These are phyloP conservation scores for Hansfordia pulvinata DNA, from an alignment of 2,329 filamentous ascomycete species.

Conservation along the genomic window DNA sequence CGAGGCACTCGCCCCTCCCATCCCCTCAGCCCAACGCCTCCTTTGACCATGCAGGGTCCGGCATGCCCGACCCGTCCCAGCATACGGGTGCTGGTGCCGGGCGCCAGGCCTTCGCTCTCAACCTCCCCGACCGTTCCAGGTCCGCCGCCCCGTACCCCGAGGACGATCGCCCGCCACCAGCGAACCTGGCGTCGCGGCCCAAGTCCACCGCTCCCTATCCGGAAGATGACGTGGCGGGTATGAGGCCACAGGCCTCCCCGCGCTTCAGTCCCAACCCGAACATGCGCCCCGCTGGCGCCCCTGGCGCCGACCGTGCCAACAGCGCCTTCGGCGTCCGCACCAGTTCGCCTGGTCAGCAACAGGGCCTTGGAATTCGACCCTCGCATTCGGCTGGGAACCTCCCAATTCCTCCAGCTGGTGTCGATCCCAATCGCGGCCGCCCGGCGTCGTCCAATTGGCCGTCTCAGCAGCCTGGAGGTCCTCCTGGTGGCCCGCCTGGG, in stretches of 20 bases:
- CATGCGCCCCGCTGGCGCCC: conserved; percentile 33
- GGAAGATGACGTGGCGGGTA: conserved; percentile 29
- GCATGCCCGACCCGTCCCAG: conserved; percentile 33
- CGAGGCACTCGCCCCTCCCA: conserved; percentile 23
- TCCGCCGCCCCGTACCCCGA: conserved; percentile 58
- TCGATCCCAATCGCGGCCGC: conserved; percentile 26
- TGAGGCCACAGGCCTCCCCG: conserved; percentile 19
- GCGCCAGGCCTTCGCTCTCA: conserved; percentile 36
- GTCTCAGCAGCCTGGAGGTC: conserved; percentile 32
- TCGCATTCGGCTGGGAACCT: conserved; percentile 33
- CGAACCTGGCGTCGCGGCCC: conserved; percentile 24
- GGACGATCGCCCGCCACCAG: conserved; percentile 45
- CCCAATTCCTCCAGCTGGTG: conserved; percentile 23
- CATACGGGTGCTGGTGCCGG: conserved; percentile 22
- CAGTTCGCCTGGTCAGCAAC: conserved; percentile 16
- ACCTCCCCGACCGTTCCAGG: conserved; percentile 33
- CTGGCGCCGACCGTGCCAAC: conserved; percentile 31
- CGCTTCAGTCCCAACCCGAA: conserved; percentile 26
- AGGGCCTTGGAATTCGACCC: conserved; percentile 20
- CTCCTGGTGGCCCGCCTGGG: conserved; percentile 21
- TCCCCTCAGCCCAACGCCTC: conserved; percentile 25
- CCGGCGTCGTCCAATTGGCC: too few relatives aligned
- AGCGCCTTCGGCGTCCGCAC: conserved; percentile 42
- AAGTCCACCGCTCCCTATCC: conserved; percentile 37
- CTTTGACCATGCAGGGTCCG: conserved; percentile 18